Evolutionary conservation across 1,139 yeast species (phyloP).

Genomic region (Tardiomyces blankii): DNA sequence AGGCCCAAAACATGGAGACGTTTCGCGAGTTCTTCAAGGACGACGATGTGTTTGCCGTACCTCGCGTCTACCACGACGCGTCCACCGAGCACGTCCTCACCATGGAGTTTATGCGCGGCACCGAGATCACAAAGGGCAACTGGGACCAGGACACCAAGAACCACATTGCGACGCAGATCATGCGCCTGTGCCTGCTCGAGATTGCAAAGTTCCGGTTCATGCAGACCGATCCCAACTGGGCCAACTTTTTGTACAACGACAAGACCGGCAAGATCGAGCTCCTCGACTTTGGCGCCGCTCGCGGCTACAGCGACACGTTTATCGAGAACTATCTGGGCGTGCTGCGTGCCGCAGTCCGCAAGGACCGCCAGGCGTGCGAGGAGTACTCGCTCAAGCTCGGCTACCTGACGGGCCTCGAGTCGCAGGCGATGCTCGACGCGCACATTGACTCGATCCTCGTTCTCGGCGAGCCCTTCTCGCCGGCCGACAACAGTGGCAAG

Average conservation of each 20-base stretch:
- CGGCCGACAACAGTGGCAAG: conserved; percentile 33
- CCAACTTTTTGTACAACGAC: conserved; percentile 78
- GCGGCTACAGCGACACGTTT: conserved; percentile 63
- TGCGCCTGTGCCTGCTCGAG: conserved; percentile 80
- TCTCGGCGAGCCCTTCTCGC: conserved; percentile 84
- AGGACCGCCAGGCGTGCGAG: conserved; percentile 57
- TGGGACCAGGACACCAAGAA: conserved; percentile 66
- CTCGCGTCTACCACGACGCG: conserved; percentile 64
- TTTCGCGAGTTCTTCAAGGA: conserved; percentile 52
- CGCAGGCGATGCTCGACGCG: conserved; percentile 77
- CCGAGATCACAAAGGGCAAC: conserved; percentile 67
- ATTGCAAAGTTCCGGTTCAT: conserved; percentile 76
- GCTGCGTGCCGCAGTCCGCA: conserved; percentile 63
- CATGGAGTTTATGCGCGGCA: conserved; percentile 81
- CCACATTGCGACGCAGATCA: conserved; percentile 75
- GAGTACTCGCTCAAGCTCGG: conserved; percentile 66
- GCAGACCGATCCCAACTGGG: conserved; percentile 99
- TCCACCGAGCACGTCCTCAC: conserved; percentile 81
- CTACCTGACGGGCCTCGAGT: conserved; percentile 83
- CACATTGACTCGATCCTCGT: conserved; percentile 87
- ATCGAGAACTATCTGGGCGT: conserved; percentile 58
- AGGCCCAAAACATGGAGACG: conserved; percentile 66
- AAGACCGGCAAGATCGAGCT: conserved; percentile 60
- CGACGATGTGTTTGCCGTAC: conserved; percentile 69
- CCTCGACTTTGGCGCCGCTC: conserved; percentile 91